Base-by-base conservation (phyloP, 768 basidiomycete species). In the Suillus bovinus region DNA sequence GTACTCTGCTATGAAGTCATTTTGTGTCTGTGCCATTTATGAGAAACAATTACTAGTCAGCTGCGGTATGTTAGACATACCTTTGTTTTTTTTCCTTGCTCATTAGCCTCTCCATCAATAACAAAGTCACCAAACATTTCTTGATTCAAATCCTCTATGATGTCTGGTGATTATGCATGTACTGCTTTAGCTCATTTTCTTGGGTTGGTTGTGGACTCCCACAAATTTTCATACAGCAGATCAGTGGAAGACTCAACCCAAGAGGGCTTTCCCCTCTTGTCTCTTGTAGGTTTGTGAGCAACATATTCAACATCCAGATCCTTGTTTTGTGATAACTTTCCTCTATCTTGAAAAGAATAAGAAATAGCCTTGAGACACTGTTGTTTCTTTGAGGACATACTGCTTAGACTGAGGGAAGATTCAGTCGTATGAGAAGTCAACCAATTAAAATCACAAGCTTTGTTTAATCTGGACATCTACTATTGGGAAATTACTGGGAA, bases 1-100 rank as follows among this genome's bases (percentile, higher is more conserved):
- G 27, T 54, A 61, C 33, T 61, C 60, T 34, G 53, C 42, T 24
- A 61, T 41, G n/a, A 41, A 61, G 39, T 57, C 22, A 16, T 61
- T 61, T 57, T 61, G 60, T 27, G 54, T 58, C 60, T 61, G 36
- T 29, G 38, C 16, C 14, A 27, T 17, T 2, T 7, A 11, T 36
- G n/a, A 39, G 33, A 34, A 56, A 29, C 17, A 34, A 16, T 36
- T 56, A 20, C 0, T 8, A 56, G 33, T 1, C 0, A 7, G 7
- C 3, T 4, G 22, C 10, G 8, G 4, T 6, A 29, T 55, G 6
- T 14, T 33, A 17, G 54, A 55, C 8, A 20, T 56, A 33, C 33
- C 33, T 34, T 33, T 22, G 33, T 58, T 58, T 31, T 58, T 33
- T 34, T 58, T 31, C 20, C 10, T 20, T 41, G 24, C 0, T 41